Conservation (phyloP, 2,329 filamentous ascomycete genomes). For the Ambrosiella cleistominuta region DNA sequence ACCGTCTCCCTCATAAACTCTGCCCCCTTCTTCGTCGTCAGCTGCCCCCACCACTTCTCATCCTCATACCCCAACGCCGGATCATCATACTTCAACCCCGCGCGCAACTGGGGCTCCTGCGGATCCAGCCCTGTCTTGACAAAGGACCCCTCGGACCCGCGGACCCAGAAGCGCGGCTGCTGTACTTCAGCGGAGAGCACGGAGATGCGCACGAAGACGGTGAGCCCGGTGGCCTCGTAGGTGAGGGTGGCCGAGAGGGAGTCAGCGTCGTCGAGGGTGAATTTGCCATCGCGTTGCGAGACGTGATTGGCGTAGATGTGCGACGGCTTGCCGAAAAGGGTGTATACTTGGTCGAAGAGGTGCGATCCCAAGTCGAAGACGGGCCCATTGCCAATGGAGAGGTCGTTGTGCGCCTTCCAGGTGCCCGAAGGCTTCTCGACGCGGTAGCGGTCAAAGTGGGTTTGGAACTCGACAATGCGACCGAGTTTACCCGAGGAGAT, state of each 20-base stretch:
- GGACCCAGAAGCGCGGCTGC: constrained; percentile 61
- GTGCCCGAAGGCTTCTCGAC: constrained; percentile 31
- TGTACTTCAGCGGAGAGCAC: constrained; percentile 50
- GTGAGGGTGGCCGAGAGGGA: constrained; percentile 46
- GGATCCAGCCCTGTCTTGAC: constrained; percentile 54
- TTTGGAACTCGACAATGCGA: constrained; percentile 59
- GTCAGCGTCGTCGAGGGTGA: constrained; percentile 33
- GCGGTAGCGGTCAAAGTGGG: constrained; percentile 63
- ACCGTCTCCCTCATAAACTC: constrained; percentile 32
- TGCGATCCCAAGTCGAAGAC: constrained; percentile 64
- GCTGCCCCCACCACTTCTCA: constrained; percentile 36
- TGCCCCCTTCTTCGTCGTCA: constrained; percentile 37
- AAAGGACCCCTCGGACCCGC: constrained; percentile 57
- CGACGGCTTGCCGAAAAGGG: constrained; percentile 51
- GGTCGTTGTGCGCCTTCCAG: constrained; percentile 49
- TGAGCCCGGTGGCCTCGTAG: constrained; percentile 39
- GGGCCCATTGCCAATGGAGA: constrained; percentile 45
- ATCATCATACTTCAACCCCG: constrained; percentile 43
- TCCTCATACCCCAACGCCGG: constrained; percentile 45
- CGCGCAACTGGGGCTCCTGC: constrained; percentile 57
- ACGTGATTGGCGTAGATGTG: constrained; percentile 50
- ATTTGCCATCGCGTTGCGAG: constrained; percentile 38
- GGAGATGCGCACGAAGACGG: constrained; percentile 53
- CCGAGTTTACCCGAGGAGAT: constrained; percentile 43
- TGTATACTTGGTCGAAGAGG: constrained; percentile 56